Base-by-base conservation (phyloP, 192 early-diverging fungal species). In the Coemansia sp. region DNA sequence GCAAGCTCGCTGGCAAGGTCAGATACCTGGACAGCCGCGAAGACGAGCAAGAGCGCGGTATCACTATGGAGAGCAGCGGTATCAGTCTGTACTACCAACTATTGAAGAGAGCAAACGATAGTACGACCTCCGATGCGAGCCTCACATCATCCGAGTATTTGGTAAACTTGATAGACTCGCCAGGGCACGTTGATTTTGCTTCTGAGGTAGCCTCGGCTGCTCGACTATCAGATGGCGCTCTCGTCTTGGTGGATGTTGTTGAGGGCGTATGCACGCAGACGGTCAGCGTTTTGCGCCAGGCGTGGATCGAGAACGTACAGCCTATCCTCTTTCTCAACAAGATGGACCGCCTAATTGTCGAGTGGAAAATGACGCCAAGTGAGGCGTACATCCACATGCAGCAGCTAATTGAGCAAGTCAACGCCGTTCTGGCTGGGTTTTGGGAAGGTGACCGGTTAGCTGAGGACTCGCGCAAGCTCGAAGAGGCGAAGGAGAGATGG, bases 191-290 rank as follows among this genome's bases (percentile, higher is more conserved):
- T 10, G 98, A 99, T 76, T 99, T 99, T 78, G 91, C 96, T 1
- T 91, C 91, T 17, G 98, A 99, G 73, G 98, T 99, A n/a, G 96
- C 95, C 9, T 96, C 97, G n/a, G 98, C 98, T 4, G 98, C 98
- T 0, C 87, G 95, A 40, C 78, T 99, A 4, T 98, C 94, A 46
- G 98, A 99, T 70, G 98, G 98, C 19, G 95, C 88, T 11, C 79
- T 99, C 59, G 92, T 99, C 1, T 78, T 99, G 27, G 95, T 99
- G 16, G 98, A 99, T 85, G 95, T 91, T 14, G 94, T 99, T 21
- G 98, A 99, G 78, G 98, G 98, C 34, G 95, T 98, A 16, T 98
- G 96, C 82, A 96, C 98, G n/a, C 97, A 99, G 87, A 99, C 98
- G 4, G 90, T 95, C 65, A 93, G 95, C 11, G 98, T 99, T 4